Conservation (phyloP, 1,139 yeast genomes). For the Casaregolazyma suthepensis region DNA sequence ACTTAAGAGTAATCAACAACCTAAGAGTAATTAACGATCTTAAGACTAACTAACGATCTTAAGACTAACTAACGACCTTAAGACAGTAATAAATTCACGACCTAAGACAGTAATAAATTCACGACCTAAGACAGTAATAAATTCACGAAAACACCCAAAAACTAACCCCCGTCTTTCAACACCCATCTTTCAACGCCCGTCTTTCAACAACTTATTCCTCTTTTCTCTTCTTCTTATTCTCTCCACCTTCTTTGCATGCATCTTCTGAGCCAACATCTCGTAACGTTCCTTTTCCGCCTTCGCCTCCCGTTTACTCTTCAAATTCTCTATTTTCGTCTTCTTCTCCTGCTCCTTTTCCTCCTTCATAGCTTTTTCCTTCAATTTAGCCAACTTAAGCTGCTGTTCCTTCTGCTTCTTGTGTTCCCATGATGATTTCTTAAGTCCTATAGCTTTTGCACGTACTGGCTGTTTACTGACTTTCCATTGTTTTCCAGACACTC, state of each 20-base stretch:
- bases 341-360: slow-evolving; percentile 33
- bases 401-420: slow-evolving; percentile 28
- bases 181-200: slow-evolving; percentile 35
- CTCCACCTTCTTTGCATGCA: slow-evolving; percentile 40
- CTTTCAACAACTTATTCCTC: slow-evolving; percentile 39
- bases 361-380: slow-evolving; percentile 33
- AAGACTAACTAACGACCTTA: too few relatives aligned
- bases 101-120: too few relatives aligned
- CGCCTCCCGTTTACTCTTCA: slow-evolving; percentile 33
- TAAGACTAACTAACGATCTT: too few relatives aligned
- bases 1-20: too few relatives aligned
- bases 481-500: slow-evolving; percentile 32
- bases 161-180: too few relatives aligned
- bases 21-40: too few relatives aligned
- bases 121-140: too few relatives aligned
- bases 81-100: too few relatives aligned
- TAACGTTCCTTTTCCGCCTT: slow-evolving; percentile 40
- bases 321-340: slow-evolving; percentile 26
- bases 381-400: slow-evolving; percentile 28
- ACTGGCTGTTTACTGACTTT: slow-evolving; percentile 32
- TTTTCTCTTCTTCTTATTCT: slow-evolving; percentile 36
- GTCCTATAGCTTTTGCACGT: slow-evolving; percentile 26
- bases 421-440: slow-evolving; percentile 32
- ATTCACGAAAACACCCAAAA: too few relatives aligned
- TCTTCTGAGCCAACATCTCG: slow-evolving; percentile 34